phyloP scores from a whole-genome alignment of 2,329 filamentous ascomycete genomes.

The Fusarium goolgardi region DNA sequence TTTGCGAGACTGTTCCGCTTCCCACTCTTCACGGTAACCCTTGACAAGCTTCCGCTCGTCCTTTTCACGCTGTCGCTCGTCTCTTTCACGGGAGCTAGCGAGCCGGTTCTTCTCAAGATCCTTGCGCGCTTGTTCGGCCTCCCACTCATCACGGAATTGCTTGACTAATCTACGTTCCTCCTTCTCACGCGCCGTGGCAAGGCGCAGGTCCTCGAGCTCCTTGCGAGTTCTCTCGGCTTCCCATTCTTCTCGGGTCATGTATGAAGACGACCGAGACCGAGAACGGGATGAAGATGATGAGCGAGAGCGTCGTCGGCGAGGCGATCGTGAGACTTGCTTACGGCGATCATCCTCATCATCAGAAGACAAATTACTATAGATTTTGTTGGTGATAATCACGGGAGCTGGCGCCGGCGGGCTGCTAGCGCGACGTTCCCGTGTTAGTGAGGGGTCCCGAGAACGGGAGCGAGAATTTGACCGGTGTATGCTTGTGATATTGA shows the following conservation, averaged over 20 bases:
- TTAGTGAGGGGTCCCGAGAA: slow-evolving; percentile 58
- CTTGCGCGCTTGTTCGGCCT: slow-evolving; percentile 54
- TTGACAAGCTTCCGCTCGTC: slow-evolving; percentile 48
- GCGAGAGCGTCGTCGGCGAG: slow-evolving; percentile 47
- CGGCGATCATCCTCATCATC: slow-evolving; percentile 52
- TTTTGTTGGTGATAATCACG: slow-evolving; percentile 69
- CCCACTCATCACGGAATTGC: slow-evolving; percentile 57
- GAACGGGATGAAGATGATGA: slow-evolving; percentile 44
- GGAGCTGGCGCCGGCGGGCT: slow-evolving; percentile 56
- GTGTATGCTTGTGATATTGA: slow-evolving; percentile 57
- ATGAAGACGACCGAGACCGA: slow-evolving; percentile 49
- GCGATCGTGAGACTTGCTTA: slow-evolving; percentile 46
- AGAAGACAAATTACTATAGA: slow-evolving; percentile 62
- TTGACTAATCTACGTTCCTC: slow-evolving; percentile 54
- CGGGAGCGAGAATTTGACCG: slow-evolving; percentile 48
- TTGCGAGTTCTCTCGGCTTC: slow-evolving; percentile 55
- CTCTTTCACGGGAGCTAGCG: slow-evolving; percentile 54
- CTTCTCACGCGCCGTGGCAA: slow-evolving; percentile 55
- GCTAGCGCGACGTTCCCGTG: slow-evolving; percentile 59
- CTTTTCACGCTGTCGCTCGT: slow-evolving; percentile 47
- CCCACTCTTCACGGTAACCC: slow-evolving; percentile 57
- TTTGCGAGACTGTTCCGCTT: slow-evolving; percentile 47
- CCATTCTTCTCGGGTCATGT: slow-evolving; percentile 58
- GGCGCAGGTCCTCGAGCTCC: slow-evolving; percentile 59
- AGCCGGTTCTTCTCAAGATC: slow-evolving; percentile 61